phyloP scores from a whole-genome alignment of 2,329 filamentous ascomycete genomes.

The Colletotrichum zoysiae region DNA sequence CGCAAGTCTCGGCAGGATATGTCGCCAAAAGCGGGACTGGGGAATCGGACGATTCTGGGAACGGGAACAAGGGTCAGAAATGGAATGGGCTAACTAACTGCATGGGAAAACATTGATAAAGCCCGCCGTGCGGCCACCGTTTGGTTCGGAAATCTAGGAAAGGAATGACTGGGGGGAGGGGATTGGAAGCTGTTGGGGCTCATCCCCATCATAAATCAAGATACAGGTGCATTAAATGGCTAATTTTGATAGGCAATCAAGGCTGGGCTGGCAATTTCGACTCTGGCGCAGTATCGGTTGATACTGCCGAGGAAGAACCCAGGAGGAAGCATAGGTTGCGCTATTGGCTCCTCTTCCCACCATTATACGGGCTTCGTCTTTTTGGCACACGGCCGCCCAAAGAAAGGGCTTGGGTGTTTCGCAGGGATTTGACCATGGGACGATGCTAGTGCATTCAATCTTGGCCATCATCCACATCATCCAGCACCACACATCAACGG shows the following conservation, averaged over 20 bases:
- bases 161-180: background rate
- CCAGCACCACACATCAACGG: background rate
- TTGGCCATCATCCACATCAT: constrained; percentile 10
- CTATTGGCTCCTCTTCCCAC: constrained; percentile 1
- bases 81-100: background rate
- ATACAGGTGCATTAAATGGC: constrained; percentile 32
- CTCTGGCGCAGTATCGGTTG: constrained; percentile 21
- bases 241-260: constrained; percentile 40
- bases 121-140: background rate
- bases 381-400: no score
- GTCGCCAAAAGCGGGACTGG: constrained; percentile 1
- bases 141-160: constrained; percentile 12
- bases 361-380: background rate
- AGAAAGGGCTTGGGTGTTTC: constrained; percentile 13
- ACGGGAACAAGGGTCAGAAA: constrained; percentile 10
- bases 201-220: constrained; percentile 29
- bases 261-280: constrained; percentile 34
- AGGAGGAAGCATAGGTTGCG: background rate
- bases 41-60: constrained; percentile 14
- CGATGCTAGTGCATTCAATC: background rate
- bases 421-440: background rate
- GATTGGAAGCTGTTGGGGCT: constrained; percentile 16
- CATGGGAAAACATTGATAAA: constrained; percentile 1
- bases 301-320: constrained; percentile 3
- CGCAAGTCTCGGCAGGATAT: background rate